Base-by-base conservation (phyloP, 1,284 basidiomycete genomes). In the Kwoniella shivajii region DNA sequence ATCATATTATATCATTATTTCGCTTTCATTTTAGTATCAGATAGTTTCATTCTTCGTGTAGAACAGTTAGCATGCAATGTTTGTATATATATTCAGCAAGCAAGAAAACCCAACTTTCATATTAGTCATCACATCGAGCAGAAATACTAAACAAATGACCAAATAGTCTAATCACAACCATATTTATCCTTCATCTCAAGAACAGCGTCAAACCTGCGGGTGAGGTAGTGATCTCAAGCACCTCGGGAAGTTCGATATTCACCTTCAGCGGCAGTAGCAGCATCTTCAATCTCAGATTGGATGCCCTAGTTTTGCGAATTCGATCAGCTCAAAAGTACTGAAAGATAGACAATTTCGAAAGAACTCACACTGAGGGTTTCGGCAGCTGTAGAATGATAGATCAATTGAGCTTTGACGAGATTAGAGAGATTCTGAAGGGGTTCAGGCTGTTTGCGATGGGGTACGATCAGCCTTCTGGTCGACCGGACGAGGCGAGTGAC, bases 371-470 rank as follows among this genome's bases (percentile, higher is more conserved):
- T 86, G 41, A 96, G 84, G 0, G 90, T 84, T 75, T 96, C 93
- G 9, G 91, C 92, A 7, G 91, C 90, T 34, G 86, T 81, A 34
- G 88, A 86, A 78, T 90, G 88, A 83, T 85, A 97, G 66, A 88
- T 81, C 42, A 96, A 84, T 82, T 95, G 80, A 44, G 96, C 91
- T 79, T 96, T 96, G 73, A 88, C 85, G 54, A 99, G 86, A 71
- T 91, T 88, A 61, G 92, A 92, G 49, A 99, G 78, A 79, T 93
- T 91, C 84, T 91, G 92, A 74, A 98, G 80, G 0, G 95, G 92
- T 79, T 98, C 95, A 44, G 95, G 95, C 91, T 93, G 22, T 27
- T 14, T n/a, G 4, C 6, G 20, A 39, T 39, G 38, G 38, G 38
- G 20, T 22, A 29, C 6, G 2, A 20, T 39, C 6, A 18, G n/a